Evolutionary conservation across 108 stramenopile species (phyloP).

Genomic region (Cyclotella atomus): DNA sequence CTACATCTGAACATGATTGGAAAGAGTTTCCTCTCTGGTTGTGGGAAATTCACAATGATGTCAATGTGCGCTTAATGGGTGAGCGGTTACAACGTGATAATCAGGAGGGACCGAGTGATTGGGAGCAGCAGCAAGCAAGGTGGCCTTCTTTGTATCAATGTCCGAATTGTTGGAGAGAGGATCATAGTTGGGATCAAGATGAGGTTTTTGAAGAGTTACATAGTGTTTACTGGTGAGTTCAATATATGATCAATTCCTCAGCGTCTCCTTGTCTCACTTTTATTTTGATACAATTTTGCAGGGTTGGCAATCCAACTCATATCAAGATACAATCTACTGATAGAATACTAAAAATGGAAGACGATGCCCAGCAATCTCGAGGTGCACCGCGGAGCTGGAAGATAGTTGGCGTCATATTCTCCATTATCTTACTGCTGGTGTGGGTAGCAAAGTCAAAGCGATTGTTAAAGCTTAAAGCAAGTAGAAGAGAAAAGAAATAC

Average conservation of each 20-base stretch:
- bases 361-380: not conserved
- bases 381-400: constrained; percentile 10
- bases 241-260: not conserved
- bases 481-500: not conserved
- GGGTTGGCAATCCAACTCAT: constrained; percentile 36
- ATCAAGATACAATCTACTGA: constrained; percentile 22
- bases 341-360: not conserved
- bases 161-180: constrained; percentile 51
- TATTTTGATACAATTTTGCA: not conserved
- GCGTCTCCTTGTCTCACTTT: too few species aligned
- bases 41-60: constrained; percentile 82
- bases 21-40: constrained; percentile 76
- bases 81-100: constrained; percentile 47
- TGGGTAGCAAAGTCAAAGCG: constrained; percentile 9
- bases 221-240: constrained; percentile 34
- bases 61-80: constrained; percentile 70
- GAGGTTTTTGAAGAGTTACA: constrained; percentile 30
- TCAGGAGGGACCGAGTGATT: constrained; percentile 22
- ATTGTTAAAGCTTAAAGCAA: not conserved
- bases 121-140: constrained; percentile 41
- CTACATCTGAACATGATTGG: constrained; percentile 55
- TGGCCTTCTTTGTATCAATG: constrained; percentile 41
- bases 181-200: constrained; percentile 50
- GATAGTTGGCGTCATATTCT: constrained; percentile 8
- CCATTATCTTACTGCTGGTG: not conserved